Percentiles rank a stretch among this genome's conserved stretches.
These are phyloP conservation scores for Cytospora piceicola DNA, from an alignment of 2,329 filamentous ascomycete genomes.

Conservation along the genomic window DNA sequence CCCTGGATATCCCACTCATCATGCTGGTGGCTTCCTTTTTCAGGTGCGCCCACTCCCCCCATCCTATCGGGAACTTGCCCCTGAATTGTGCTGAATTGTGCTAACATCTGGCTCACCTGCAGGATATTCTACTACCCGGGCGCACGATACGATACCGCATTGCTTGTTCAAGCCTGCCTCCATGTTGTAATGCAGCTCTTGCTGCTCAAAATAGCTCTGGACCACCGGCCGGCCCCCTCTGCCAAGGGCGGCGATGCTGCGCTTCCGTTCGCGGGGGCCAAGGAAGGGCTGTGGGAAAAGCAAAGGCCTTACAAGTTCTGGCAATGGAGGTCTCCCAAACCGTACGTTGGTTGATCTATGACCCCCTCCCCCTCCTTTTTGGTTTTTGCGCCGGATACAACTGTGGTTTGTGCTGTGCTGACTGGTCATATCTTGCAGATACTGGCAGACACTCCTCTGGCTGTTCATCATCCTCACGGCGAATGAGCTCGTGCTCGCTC, in stretches of 20 bases:
- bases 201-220: conserved; percentile 69
- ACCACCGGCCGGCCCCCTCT: conserved; percentile 64
- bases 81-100: not conserved
- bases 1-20: conserved; percentile 71
- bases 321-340: conserved; percentile 76
- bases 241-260: conserved; percentile 64
- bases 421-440: conserved; percentile 49
- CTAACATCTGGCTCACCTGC: conserved; percentile 28
- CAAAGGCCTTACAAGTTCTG: conserved; percentile 77
- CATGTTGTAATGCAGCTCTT: conserved; percentile 67
- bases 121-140: conserved; percentile 74
- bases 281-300: conserved; percentile 46
- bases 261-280: conserved; percentile 62
- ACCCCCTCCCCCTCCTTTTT: not conserved
- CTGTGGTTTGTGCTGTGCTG: conserved; percentile 34
- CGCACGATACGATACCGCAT: conserved; percentile 64
- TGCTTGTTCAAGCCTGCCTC: conserved; percentile 67
- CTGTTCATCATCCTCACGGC: conserved; percentile 64
- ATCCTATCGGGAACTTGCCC: not conserved
- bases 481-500: conserved; percentile 69
- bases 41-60: conserved; percentile 49
- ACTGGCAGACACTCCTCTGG: conserved; percentile 78
- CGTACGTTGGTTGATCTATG: conserved; percentile 49
- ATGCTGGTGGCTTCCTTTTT: conserved; percentile 72
- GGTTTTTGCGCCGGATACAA: not conserved